A percentile compares a stretch with the other conserved stretches of the same genome.
These are phyloP conservation scores for Grosmannia clavigera DNA, from an alignment of 2,329 filamentous ascomycete species.

Conservation along the genomic window DNA sequence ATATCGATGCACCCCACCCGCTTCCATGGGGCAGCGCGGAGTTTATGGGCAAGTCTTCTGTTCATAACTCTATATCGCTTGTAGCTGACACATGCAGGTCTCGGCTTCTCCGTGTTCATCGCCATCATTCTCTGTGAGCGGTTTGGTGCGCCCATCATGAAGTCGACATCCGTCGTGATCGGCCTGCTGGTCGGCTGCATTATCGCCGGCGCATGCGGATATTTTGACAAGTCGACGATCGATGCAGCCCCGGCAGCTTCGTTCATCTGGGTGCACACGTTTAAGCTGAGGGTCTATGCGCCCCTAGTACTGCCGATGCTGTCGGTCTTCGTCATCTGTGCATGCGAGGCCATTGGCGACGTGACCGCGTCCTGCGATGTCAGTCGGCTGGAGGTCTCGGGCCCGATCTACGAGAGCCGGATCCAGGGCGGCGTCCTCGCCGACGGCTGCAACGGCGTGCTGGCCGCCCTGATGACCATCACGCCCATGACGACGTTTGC, in stretches of 20 bases:
- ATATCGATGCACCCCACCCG: conserved; percentile 54
- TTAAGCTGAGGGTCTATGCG: conserved; percentile 58
- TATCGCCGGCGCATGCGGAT: conserved; percentile 64
- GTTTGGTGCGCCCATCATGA: conserved; percentile 76
- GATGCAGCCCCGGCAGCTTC: conserved; percentile 56
- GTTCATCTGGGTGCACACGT: conserved; percentile 72
- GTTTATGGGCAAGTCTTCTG: conserved; percentile 43
- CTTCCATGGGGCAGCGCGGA: conserved; percentile 69
- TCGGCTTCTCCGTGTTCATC: conserved; percentile 49
- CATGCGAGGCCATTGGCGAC: conserved; percentile 69
- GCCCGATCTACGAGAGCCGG: conserved; percentile 57
- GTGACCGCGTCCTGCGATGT: conserved; percentile 76
- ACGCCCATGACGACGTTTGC: conserved; percentile 72
- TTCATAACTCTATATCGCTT: neutral
- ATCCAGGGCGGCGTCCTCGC: conserved; percentile 71
- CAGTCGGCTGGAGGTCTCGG: conserved; percentile 61
- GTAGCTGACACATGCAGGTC: neutral
- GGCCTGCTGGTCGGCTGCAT: conserved; percentile 66
- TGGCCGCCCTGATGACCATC: conserved; percentile 67
- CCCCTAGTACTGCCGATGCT: conserved; percentile 62
- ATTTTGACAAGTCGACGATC: conserved; percentile 64
- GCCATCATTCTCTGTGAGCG: conserved; percentile 72
- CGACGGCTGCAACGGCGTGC: conserved; percentile 62
- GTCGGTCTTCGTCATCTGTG: conserved; percentile 58
- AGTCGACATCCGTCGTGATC: conserved; percentile 63